Percentiles rank a stretch among this genome's conserved stretches.
Evolutionary conservation across 2,329 filamentous ascomycete genomes (phyloP).

Genomic region (Hypoxylon sp.): DNA sequence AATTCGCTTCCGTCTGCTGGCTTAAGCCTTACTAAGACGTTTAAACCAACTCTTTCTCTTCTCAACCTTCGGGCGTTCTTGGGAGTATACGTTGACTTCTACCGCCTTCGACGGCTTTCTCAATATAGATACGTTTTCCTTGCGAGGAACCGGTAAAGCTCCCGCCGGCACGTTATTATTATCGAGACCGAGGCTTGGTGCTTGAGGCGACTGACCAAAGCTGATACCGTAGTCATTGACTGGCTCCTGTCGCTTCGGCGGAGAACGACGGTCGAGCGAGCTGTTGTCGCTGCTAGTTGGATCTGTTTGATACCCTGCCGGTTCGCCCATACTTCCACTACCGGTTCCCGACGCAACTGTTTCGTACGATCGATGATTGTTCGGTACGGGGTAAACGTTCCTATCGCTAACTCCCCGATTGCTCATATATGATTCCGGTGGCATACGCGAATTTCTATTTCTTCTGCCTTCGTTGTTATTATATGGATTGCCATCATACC

Average conservation of each 20-base stretch:
- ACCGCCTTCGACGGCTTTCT: slow-evolving; percentile 47
- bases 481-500: slow-evolving; percentile 49
- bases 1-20: slow-evolving; percentile 8
- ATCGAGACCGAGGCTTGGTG: slow-evolving; percentile 53
- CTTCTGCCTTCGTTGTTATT: slow-evolving; percentile 50
- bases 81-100: slow-evolving; percentile 37
- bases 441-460: slow-evolving; percentile 57
- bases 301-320: slow-evolving; percentile 84
- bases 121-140: slow-evolving; percentile 47
- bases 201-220: slow-evolving; percentile 60
- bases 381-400: slow-evolving; percentile 65
- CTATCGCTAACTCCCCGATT: slow-evolving; percentile 55
- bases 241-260: slow-evolving; percentile 65
- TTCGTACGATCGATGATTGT: slow-evolving; percentile 85
- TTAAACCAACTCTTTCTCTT: slow-evolving; percentile 95
- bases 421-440: slow-evolving; percentile 60
- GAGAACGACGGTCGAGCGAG: slow-evolving; percentile 80
- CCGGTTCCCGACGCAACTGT: slow-evolving; percentile 82
- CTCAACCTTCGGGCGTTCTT: slow-evolving; percentile 59
- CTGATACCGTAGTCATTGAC: slow-evolving; percentile 74
- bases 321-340: slow-evolving; percentile 78
- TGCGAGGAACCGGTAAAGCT: slow-evolving; percentile 51
- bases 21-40: slow-evolving; percentile 76
- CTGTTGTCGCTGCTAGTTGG: slow-evolving; percentile 91
- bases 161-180: slow-evolving; percentile 35